These are phyloP conservation scores for Ormosia emarginata DNA, from an alignment of 306 rosid species.

Conservation along the genomic window DNA sequence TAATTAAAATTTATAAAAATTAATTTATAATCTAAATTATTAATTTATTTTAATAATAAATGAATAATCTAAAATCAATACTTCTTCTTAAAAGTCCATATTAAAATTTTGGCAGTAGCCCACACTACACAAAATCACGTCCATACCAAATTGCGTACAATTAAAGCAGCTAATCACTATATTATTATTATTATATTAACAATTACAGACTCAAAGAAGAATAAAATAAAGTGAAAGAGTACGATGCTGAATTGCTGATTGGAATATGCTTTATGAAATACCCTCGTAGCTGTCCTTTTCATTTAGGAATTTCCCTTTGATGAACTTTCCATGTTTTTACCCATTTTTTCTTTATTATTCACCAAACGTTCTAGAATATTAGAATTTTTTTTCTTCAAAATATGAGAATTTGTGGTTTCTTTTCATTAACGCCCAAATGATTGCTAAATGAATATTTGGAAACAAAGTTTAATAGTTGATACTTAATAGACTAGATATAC, in stretches of 20 bases:
- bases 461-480: neutral
- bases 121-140: neutral
- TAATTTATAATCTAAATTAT: no score
- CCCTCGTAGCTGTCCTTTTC: neutral
- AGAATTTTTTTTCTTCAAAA: neutral
- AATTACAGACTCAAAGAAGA: neutral
- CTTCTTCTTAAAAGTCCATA: no score
- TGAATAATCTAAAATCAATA: no score
- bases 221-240: neutral
- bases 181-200: neutral
- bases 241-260: conserved; percentile 11
- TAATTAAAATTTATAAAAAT: no score
- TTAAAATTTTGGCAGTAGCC: no score
- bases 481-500: neutral
- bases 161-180: neutral
- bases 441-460: neutral
- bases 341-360: neutral
- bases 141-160: neutral
- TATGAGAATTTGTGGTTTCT: neutral
- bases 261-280: conserved; percentile 11
- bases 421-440: neutral
- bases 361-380: neutral
- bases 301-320: neutral
- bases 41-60: no score
- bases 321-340: neutral